phyloP scores from a whole-genome alignment of 108 stramenopile genomes.

The Cyclotella cryptica region DNA sequence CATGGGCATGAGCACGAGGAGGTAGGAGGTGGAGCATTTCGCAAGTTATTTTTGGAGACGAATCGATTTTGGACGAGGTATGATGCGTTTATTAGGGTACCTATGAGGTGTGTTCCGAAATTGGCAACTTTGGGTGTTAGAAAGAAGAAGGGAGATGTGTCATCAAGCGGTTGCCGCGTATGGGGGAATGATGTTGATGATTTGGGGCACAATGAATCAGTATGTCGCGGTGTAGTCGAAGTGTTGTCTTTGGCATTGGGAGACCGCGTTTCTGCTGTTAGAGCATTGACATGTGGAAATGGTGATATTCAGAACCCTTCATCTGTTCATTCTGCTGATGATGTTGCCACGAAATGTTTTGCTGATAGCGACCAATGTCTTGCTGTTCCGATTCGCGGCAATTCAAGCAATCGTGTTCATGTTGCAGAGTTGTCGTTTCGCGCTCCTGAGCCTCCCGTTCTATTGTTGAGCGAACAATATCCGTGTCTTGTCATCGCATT shows the following conservation, averaged over 20 bases:
- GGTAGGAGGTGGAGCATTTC: conserved; percentile 55
- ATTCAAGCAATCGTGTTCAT: conserved; percentile 1
- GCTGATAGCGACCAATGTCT: conserved; percentile 50
- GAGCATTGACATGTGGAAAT: conserved; percentile 79
- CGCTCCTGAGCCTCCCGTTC: conserved; percentile 16
- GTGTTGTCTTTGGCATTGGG: conserved; percentile 72
- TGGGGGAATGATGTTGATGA: conserved; percentile 55
- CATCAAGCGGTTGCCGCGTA: conserved; percentile 8
- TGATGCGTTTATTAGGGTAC: conserved; percentile 76
- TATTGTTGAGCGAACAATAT: conserved; percentile 40
- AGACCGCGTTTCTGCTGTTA: conserved; percentile 62
- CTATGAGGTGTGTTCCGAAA: conserved; percentile 50
- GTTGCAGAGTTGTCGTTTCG: conserved; percentile 16
- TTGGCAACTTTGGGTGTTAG: conserved; percentile 2
- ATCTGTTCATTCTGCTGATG: conserved; percentile 24
- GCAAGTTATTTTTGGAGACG: conserved; percentile 65
- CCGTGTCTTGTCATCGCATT: conserved; percentile 61
- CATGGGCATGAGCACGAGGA: conserved; percentile 36
- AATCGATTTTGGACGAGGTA: conserved; percentile 80
- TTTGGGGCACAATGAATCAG: conserved; percentile 61
- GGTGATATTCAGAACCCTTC: conserved; percentile 46
- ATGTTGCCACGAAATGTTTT: conserved; percentile 25
- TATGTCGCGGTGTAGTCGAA: conserved; percentile 55
- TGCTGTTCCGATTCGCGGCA: conserved; percentile 48
- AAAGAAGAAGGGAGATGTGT: conserved; percentile 13